Percentiles rank a stretch among this genome's conserved stretches.
Conservation (phyloP, 1,284 basidiomycete genomes). For the Schizopora paradoxa region DNA sequence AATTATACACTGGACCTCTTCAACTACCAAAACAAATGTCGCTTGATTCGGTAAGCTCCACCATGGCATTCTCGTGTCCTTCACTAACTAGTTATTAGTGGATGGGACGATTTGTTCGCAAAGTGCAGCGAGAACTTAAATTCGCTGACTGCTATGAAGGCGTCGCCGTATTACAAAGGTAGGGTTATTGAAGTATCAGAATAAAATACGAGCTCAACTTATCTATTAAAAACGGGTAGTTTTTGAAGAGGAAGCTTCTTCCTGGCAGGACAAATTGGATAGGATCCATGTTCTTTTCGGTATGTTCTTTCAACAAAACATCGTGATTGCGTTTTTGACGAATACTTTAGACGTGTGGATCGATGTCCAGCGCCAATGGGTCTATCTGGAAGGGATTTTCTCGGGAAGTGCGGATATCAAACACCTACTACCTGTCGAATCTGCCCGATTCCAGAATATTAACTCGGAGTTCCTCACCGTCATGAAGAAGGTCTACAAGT, state of each 20-base stretch:
- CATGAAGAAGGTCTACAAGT: constrained; percentile 99
- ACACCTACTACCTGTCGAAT: constrained; percentile 96
- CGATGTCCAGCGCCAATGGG: constrained; percentile 99
- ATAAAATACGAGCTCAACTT: constrained; percentile 1
- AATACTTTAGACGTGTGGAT: constrained; percentile 85
- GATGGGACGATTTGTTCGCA: constrained; percentile 97
- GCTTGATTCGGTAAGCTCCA: constrained; percentile 73
- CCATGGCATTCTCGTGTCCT: constrained; percentile 2
- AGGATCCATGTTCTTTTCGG: constrained; percentile 94
- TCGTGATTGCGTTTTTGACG: constrained; percentile 14
- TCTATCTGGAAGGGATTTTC: constrained; percentile 98
- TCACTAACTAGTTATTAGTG: constrained; percentile 41
- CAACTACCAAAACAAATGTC: constrained; percentile 98
- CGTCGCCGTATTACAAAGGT: constrained; percentile 97
- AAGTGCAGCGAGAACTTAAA: constrained; percentile 97
- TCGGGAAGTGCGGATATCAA: constrained; percentile 99
- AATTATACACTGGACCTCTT: constrained; percentile 94
- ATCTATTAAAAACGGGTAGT: constrained; percentile 40
- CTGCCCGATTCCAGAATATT: constrained; percentile 96
- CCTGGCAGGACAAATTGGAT: constrained; percentile 95
- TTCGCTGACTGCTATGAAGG: constrained; percentile 93
- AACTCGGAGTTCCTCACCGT: constrained; percentile 97
- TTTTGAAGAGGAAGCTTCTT: constrained; percentile 89
- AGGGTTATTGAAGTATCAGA: constrained; percentile 15
- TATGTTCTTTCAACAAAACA: constrained; percentile 31